Base-by-base conservation (phyloP, 2,329 filamentous ascomycete species). In the Blastomyces gilchristii region DNA sequence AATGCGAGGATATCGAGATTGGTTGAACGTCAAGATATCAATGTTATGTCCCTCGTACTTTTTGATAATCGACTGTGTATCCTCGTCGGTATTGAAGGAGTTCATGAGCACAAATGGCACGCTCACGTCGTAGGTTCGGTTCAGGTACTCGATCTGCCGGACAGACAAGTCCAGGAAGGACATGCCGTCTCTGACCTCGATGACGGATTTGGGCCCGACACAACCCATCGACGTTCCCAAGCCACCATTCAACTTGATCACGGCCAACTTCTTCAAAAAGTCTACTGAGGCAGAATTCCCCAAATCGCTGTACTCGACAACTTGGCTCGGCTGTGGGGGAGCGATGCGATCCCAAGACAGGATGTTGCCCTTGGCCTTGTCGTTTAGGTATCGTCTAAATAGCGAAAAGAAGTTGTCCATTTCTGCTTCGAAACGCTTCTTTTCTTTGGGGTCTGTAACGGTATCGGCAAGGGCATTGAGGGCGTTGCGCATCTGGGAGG, bases 381-480 rank as follows among this genome's bases (percentile, higher is more conserved):
- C 94, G 76, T 97, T 97, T 67, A 99, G 83, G 80, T 97, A 99
- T 80, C 94, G 87, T 75, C 94, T 89, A 88, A 99, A 99, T 66
- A 99, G 88, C 65, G 91, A 88, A 76, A 99, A 99, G 84, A 99
- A 99, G 87, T 99, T 99, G 85, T 99, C 94, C 92, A 97, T 97
- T 81, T 99, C 93, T 4, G 92, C 95, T 82, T 97, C 93, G 78
- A 97, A 97, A 69, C 95, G 86, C 90, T 80, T 79, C 81, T 85
- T 86, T 75, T 85, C 82, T 41, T 76, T 81, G 63, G 88, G 83
- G 75, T 97, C 91, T 72, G 87, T 85, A 75, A 97, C 92, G 11
- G 88, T 89, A 80, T 99, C 94, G 71, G 90, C 85, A 67, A 99
- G 88, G 77, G 88, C 87, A 77, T 96, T 97, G 76, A 99, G 84